These are phyloP conservation scores for Neurospora discreta DNA, from an alignment of 495 filamentous ascomycete genomes.

Conservation along the genomic window DNA sequence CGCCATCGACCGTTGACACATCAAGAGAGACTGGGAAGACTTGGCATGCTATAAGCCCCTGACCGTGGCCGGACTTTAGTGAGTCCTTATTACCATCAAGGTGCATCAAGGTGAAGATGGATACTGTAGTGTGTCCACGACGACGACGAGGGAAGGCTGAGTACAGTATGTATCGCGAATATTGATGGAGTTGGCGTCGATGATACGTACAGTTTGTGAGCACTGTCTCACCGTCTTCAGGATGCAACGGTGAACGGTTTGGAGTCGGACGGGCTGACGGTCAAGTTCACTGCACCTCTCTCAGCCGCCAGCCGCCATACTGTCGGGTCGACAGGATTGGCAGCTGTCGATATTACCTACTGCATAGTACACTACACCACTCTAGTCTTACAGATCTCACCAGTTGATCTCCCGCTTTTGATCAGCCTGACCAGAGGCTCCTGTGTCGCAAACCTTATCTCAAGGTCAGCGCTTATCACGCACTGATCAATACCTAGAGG, in stretches of 20 bases:
- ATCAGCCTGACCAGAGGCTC: background rate
- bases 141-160: background rate
- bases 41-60: background rate
- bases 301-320: background rate
- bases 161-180: no score
- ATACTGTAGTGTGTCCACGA: background rate
- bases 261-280: background rate
- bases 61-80: background rate
- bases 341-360: background rate
- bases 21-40: background rate
- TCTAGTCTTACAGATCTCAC: no score
- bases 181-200: background rate
- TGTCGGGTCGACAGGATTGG: background rate
- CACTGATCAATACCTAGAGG: no score
- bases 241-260: background rate
- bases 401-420: background rate
- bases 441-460: background rate
- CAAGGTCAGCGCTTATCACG: background rate
- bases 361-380: no score
- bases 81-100: background rate
- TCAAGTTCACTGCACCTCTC: background rate
- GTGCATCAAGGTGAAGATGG: background rate
- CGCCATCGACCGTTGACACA: background rate
- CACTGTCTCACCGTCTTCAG: background rate
- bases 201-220: background rate